A percentile compares a stretch with the other conserved stretches of the same genome.
phyloP scores from a whole-genome alignment of 305 asterid species.

The Rubia occidens region DNA sequence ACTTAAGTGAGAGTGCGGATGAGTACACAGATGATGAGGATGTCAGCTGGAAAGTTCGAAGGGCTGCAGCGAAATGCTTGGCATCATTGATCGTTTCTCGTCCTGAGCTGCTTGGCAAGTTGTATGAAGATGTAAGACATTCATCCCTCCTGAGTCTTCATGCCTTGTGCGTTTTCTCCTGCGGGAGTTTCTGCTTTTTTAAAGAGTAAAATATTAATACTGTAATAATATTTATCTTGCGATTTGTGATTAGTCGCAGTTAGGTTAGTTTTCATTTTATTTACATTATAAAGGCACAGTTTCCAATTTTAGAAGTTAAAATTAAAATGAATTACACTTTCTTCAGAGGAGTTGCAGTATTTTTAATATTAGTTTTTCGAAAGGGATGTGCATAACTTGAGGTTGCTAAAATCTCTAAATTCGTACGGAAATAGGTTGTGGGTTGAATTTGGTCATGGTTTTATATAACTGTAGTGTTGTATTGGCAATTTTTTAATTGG shows the following conservation, averaged over 20 bases:
- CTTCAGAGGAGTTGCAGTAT: neutral
- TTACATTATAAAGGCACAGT: neutral
- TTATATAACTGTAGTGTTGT: no score
- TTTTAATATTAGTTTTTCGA: neutral
- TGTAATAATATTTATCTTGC: neutral
- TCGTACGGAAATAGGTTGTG: neutral
- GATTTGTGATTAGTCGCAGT: neutral
- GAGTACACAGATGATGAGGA: slow-evolving; percentile 99
- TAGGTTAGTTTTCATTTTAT: neutral
- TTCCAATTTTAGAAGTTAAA: neutral
- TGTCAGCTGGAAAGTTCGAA: slow-evolving; percentile 96
- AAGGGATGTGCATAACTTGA: neutral
- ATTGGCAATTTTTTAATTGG: neutral
- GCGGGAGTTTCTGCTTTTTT: neutral
- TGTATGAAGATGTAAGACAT: slow-evolving; percentile 70
- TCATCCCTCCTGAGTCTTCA: neutral
- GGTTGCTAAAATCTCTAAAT: neutral
- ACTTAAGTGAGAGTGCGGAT: slow-evolving; percentile 83
- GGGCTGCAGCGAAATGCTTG: slow-evolving; percentile 97
- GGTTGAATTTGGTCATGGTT: neutral
- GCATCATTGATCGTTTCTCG: slow-evolving; percentile 90
- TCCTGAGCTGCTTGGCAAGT: slow-evolving; percentile 89
- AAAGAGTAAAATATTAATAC: neutral
- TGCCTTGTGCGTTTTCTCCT: neutral
- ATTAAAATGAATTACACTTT: neutral